These are phyloP conservation scores for Penicillium chermesinum DNA, from an alignment of 495 filamentous ascomycete genomes.

Conservation along the genomic window DNA sequence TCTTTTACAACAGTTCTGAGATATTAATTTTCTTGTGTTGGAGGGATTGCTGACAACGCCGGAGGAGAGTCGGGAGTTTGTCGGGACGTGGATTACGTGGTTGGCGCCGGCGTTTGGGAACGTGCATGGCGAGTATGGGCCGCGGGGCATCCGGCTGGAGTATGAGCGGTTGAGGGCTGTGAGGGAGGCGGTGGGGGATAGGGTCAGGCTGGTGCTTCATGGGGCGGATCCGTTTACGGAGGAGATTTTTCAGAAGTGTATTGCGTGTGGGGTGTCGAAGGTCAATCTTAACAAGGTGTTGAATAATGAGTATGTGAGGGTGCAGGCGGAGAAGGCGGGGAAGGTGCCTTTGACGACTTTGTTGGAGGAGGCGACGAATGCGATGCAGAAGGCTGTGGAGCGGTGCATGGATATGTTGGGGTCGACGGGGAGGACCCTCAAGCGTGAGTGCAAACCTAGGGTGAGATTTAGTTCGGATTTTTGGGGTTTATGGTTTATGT, in stretches of 20 bases:
- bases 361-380: slow-evolving; percentile 65
- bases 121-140: slow-evolving; percentile 79
- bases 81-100: slow-evolving; percentile 75
- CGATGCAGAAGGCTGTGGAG: slow-evolving; percentile 73
- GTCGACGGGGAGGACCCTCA: slow-evolving; percentile 52
- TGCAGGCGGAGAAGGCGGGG: slow-evolving; percentile 61
- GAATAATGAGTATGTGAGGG: slow-evolving; percentile 63
- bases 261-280: slow-evolving; percentile 67
- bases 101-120: slow-evolving; percentile 82
- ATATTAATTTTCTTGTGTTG: too few species aligned
- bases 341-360: slow-evolving; percentile 62
- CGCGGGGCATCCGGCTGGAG: slow-evolving; percentile 65
- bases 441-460: not conserved
- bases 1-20: too few species aligned
- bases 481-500: not conserved
- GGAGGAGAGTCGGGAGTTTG: slow-evolving; percentile 71
- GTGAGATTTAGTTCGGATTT: not conserved
- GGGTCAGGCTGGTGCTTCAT: slow-evolving; percentile 68
- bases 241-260: slow-evolving; percentile 62
- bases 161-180: slow-evolving; percentile 65
- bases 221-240: slow-evolving; percentile 71
- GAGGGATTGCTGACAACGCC: slow-evolving; percentile 73
- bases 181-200: slow-evolving; percentile 53
- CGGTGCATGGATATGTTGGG: slow-evolving; percentile 68
- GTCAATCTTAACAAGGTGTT: slow-evolving; percentile 81